Base-by-base conservation (phyloP, 306 rosid genomes). In the Cucurbita argyrosperma region DNA sequence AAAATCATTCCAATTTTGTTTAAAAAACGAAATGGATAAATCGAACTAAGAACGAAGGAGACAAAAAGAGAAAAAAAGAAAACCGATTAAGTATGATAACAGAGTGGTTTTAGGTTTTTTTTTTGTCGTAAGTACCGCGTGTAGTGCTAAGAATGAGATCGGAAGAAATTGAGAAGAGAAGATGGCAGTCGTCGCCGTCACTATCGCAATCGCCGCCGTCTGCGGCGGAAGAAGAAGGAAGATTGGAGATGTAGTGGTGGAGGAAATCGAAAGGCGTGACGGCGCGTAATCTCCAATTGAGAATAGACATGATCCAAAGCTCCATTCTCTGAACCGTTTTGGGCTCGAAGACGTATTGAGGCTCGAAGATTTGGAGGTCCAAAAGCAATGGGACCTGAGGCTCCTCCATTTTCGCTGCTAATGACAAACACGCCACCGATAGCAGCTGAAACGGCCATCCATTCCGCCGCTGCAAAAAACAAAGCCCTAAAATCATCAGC, bases 341-440 rank as follows among this genome's bases (percentile, higher is more conserved):
- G 54, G 97, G 86, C 30, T 84, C 86, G 77, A 91, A 88, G 0
- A 88, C 49, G 78, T 78, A 85, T 1, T 72, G 67, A 38, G 97
- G 89, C 0, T 84, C 81, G 55, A 68, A 80, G 84, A 80, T 35
- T 76, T 91, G 97, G 5, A 91, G 87, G 80, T 82, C 92, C 15
- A 84, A 43, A 35, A 91, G 80, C 8, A 69, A 69, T 0, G 96
- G 97, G 55, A 85, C 87, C 35, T 51, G 59, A 0, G 84, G 74
- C 64, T 87, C 96, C 66, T 84, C 97, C 92, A 91, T 89, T 79
- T 91, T 91, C 58, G 92, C 92, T 52, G 97, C 97, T 6, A 91
- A 45, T 51, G 92, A 91, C 82, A 89, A 77, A 51, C 97, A 89
- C 7, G 92, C 92, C 79, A 89, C 92, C 3, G 96, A 80, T n/a